Evolutionary conservation across 495 filamentous ascomycete genomes (phyloP).

Genomic region (Neohortaea acidophila): DNA sequence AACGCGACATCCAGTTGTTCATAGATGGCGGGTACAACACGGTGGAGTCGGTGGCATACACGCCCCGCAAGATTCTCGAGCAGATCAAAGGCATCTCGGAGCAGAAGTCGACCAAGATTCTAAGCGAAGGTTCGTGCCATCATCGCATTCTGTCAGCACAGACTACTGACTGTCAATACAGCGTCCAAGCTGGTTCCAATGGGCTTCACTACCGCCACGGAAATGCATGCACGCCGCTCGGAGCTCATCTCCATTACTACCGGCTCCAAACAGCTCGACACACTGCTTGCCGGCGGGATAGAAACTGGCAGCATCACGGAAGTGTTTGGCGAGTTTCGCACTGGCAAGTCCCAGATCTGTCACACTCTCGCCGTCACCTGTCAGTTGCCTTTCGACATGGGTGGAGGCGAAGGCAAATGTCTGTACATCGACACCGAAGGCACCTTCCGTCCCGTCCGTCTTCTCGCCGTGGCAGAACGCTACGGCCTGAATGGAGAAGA

Average conservation of each 20-base stretch:
- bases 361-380: conserved; percentile 98
- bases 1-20: conserved; percentile 82
- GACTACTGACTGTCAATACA: conserved; percentile 23
- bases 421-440: conserved; percentile 99
- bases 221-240: conserved; percentile 93
- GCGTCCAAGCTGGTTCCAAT: conserved; percentile 93
- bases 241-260: conserved; percentile 97
- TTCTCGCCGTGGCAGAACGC: conserved; percentile 79
- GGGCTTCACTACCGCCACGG: conserved; percentile 98
- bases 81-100: conserved; percentile 97
- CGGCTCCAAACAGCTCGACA: conserved; percentile 91
- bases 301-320: conserved; percentile 98
- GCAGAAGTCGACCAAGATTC: conserved; percentile 85
- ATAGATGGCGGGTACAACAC: conserved; percentile 88
- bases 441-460: conserved; percentile 76
- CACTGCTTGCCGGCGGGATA: conserved; percentile 81
- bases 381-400: conserved; percentile 96
- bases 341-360: conserved; percentile 95
- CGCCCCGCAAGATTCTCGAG: conserved; percentile 70
- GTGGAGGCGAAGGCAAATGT: conserved; percentile 94
- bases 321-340: conserved; percentile 94
- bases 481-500: conserved; percentile 93
- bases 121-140: conserved; percentile 57
- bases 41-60: conserved; percentile 89
- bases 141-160: neutral